Evolutionary conservation across 805 yeast species (phyloP).

Genomic region (Candida orba): DNA sequence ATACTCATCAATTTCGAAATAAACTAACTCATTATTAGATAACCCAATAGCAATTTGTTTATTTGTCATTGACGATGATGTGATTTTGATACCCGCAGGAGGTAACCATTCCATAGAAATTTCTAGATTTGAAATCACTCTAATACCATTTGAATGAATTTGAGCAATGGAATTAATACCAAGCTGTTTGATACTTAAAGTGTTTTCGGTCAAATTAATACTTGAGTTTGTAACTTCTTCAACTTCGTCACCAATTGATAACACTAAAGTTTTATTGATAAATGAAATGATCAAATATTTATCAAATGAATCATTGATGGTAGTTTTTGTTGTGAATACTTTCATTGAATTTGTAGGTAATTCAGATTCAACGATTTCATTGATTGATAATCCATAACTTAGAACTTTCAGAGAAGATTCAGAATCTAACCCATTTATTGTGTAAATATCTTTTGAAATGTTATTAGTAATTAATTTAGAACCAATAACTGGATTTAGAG

Average conservation of each 20-base stretch:
- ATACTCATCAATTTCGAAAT: conserved; percentile 64
- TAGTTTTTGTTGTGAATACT: conserved; percentile 56
- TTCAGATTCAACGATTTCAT: conserved; percentile 65
- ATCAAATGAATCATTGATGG: conserved; percentile 41
- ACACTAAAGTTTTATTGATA: conserved; percentile 58
- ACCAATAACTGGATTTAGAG: conserved; percentile 46
- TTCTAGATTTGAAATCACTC: conserved; percentile 38
- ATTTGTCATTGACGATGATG: conserved; percentile 53
- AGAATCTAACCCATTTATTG: conserved; percentile 37
- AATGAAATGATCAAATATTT: conserved; percentile 61
- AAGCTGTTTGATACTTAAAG: conserved; percentile 63
- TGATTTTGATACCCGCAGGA: conserved; percentile 65
- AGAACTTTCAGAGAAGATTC: conserved; percentile 41
- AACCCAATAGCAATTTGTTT: conserved; percentile 66
- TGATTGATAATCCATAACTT: conserved; percentile 51
- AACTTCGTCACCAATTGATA: conserved; percentile 73
- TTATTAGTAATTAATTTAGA: conserved; percentile 28
- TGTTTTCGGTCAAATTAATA: conserved; percentile 46
- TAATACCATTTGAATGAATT: conserved; percentile 61
- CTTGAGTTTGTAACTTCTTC: conserved; percentile 68
- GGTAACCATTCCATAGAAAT: conserved; percentile 62
- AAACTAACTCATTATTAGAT: conserved; percentile 67
- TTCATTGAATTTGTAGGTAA: conserved; percentile 58
- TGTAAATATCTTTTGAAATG: conserved; percentile 32
- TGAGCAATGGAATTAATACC: conserved; percentile 63